A percentile compares a stretch with the other conserved stretches of the same genome.
Evolutionary conservation across 495 filamentous ascomycete species (phyloP).

Genomic region (Penicillium paxilli): DNA sequence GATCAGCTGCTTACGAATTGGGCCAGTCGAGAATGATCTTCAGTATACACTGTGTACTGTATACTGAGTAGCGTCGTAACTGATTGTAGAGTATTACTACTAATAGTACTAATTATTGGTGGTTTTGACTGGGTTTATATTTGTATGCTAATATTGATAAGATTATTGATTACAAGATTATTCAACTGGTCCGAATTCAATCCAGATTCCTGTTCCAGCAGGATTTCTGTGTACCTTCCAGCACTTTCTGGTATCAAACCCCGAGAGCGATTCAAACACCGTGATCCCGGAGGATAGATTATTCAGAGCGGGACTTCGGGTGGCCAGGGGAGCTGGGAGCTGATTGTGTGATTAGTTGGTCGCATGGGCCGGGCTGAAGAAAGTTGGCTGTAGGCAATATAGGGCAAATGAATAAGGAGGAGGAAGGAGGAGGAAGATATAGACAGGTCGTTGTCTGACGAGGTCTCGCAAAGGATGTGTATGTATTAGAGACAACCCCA

Average conservation of each 20-base stretch:
- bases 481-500: neutral
- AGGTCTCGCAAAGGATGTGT: neutral
- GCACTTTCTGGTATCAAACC: neutral
- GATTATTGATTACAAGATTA: neutral
- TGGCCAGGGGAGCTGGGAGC: neutral
- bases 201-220: neutral
- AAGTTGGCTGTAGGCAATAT: neutral
- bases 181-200: neutral
- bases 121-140: neutral
- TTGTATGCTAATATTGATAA: neutral
- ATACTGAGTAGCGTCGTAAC: too few species aligned
- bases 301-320: too few species aligned
- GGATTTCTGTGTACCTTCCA: neutral
- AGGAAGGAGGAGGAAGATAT: neutral
- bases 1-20: conserved; percentile 26
- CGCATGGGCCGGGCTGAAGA: neutral
- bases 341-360: neutral
- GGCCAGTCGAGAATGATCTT: neutral
- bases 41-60: too few species aligned
- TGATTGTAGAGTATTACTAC: too few species aligned
- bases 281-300: too few species aligned
- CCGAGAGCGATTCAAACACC: neutral
- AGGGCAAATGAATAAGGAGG: neutral
- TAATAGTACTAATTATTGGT: neutral
- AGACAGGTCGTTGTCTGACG: neutral